Base-by-base conservation (phyloP, 306 rosid species). In the Cyclanthera cordifolia region DNA sequence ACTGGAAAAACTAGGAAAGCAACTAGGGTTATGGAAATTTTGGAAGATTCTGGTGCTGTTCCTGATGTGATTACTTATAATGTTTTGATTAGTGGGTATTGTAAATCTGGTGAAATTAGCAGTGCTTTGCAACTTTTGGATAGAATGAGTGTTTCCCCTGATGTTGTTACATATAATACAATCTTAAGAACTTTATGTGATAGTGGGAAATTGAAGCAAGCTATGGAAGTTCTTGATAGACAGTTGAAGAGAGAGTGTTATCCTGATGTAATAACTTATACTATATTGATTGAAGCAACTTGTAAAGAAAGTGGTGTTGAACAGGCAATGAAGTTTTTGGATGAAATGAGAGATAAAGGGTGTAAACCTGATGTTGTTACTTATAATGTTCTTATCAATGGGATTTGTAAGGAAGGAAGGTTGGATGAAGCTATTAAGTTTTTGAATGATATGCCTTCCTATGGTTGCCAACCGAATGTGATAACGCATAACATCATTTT, bases 331-430 rank as follows among this genome's bases (percentile, higher is more conserved):
- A 88, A 86, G 70, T 82, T 94, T 54, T 71, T 94, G 39, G 97
- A 94, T 81, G 96, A 85, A 76, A 94, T 94, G 99, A 83, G 80
- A 78, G 70, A 4, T 64, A 86, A 75, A 78, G 96, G 96, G 41
- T 94, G 97, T 75, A 86, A 88, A 46, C 99, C 99, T 3, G 95
- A 90, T 79, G 97, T 94, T 5, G 91, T 90, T 47, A 94, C 99
- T 13, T 90, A 73, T 57, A 90, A 86, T 83, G 97, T 94, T 77
- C 97, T 94, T 41, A 86, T 88, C 70, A 85, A 90, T 63, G 96
- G 91, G 75, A 86, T 94, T 75, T 94, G 99, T 78, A 90, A 82
- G 85, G 96, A 90, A 80, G 96, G 95, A 48, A 71, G 91, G 73
- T 76, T 94, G 83, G 90, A 83, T 63, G 97, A 90, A 54, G 99